Evolutionary conservation across 371 early-diverging fungal species (phyloP).

Genomic region (Mucor saturninus): DNA sequence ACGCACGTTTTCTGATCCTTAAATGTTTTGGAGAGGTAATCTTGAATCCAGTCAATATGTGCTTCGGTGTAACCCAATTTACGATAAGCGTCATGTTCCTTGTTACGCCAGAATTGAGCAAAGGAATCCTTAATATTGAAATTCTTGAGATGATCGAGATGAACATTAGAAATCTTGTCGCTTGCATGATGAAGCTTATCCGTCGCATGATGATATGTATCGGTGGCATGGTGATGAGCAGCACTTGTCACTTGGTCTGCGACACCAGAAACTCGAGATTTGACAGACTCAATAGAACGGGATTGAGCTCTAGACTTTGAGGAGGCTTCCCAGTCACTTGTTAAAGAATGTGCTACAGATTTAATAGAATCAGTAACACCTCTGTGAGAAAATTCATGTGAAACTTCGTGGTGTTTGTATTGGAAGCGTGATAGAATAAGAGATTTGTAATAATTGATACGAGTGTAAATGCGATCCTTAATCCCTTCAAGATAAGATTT

Average conservation of each 20-base stretch:
- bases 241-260: conserved; percentile 14
- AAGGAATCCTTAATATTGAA: conserved; percentile 17
- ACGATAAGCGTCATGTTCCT: conserved; percentile 26
- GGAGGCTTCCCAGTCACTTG: conserved; percentile 17
- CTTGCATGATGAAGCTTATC: conserved; percentile 4
- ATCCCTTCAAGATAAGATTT: conserved; percentile 3
- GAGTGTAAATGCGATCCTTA: conserved; percentile 2
- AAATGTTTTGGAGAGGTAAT: conserved; percentile 26
- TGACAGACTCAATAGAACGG: conserved; percentile 13
- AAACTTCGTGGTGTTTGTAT: not conserved
- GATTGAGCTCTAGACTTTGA: conserved; percentile 17
- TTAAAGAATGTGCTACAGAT: conserved; percentile 23
- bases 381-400: not conserved
- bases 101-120: conserved; percentile 28
- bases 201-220: not conserved
- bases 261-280: conserved; percentile 9
- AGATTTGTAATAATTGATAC: not conserved
- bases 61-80: conserved; percentile 32
- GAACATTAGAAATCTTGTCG: conserved; percentile 8
- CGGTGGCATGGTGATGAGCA: conserved; percentile 8
- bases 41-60: conserved; percentile 35
- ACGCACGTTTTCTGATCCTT: conserved; percentile 30
- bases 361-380: conserved; percentile 13
- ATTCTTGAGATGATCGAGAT: conserved; percentile 3
- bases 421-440: not conserved